These are phyloP conservation scores for Circinella umbellata DNA, from an alignment of 371 early-diverging fungal species.

Conservation along the genomic window DNA sequence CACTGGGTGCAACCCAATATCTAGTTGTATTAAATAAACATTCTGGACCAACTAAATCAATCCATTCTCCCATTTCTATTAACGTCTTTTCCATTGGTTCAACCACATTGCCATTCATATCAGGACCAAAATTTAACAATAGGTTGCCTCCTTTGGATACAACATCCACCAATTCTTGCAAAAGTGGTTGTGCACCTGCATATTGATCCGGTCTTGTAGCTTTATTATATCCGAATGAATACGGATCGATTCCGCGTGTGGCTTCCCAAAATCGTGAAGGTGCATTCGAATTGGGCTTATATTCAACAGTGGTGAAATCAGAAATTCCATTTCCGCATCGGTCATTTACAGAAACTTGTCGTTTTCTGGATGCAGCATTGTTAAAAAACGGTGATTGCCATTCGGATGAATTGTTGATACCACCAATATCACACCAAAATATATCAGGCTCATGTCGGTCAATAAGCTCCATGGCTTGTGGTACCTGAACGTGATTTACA, in stretches of 20 bases:
- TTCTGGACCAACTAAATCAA: slow-evolving; percentile 15
- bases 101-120: slow-evolving; percentile 25
- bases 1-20: slow-evolving; percentile 10
- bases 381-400: slow-evolving; percentile 40
- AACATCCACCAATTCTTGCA: slow-evolving; percentile 30
- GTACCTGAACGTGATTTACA: slow-evolving; percentile 44
- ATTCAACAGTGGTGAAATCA: slow-evolving; percentile 45
- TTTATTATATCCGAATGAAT: slow-evolving; percentile 40
- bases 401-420: slow-evolving; percentile 38
- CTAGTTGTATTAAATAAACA: slow-evolving; percentile 10
- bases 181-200: slow-evolving; percentile 23
- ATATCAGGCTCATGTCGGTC: slow-evolving; percentile 36
- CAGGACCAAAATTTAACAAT: slow-evolving; percentile 39
- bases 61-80: slow-evolving; percentile 29
- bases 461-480: slow-evolving; percentile 37
- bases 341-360: slow-evolving; percentile 35
- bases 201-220: slow-evolving; percentile 33
- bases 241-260: slow-evolving; percentile 45
- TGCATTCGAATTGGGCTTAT: slow-evolving; percentile 10
- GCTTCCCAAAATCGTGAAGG: slow-evolving; percentile 42
- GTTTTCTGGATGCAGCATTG: slow-evolving; percentile 11
- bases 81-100: slow-evolving; percentile 23
- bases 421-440: slow-evolving; percentile 51
- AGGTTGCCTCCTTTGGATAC: slow-evolving; percentile 38
- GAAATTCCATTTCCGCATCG: slow-evolving; percentile 39